These are phyloP conservation scores for Podaxis mareebaensis DNA, from an alignment of 768 basidiomycete species.

Conservation along the genomic window DNA sequence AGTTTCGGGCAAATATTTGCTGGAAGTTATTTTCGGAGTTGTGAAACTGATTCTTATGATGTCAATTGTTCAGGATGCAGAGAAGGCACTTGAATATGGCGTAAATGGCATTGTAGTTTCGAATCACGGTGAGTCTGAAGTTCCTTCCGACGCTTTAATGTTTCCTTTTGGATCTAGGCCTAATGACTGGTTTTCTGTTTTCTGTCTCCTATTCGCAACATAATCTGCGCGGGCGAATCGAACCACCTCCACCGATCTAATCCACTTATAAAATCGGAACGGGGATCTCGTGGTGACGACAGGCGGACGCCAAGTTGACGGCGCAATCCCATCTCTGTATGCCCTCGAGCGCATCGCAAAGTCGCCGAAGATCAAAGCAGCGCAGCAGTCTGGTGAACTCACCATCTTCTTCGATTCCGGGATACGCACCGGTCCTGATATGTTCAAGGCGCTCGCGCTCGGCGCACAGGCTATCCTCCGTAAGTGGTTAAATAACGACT, in stretches of 20 bases:
- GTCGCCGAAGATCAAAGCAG: slow-evolving; percentile 56
- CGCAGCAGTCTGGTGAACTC: slow-evolving; percentile 60
- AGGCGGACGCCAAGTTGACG: slow-evolving; percentile 80
- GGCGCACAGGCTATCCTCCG: slow-evolving; percentile 82
- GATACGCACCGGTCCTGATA: slow-evolving; percentile 80
- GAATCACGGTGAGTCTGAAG: slow-evolving; percentile 61
- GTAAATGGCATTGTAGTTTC: slow-evolving; percentile 78
- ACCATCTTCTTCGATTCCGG: slow-evolving; percentile 80
- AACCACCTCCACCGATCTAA: not conserved
- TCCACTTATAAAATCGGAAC: slow-evolving; percentile 2
- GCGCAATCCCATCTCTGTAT: slow-evolving; percentile 71
- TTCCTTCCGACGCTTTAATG: not conserved
- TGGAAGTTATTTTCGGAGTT: not conserved
- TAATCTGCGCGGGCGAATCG: not conserved
- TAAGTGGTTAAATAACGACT: slow-evolving; percentile 36
- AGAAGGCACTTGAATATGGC: slow-evolving; percentile 62
- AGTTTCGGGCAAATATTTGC: not conserved
- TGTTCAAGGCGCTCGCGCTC: slow-evolving; percentile 82
- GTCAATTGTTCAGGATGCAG: slow-evolving; percentile 52
- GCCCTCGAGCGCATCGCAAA: slow-evolving; percentile 70
- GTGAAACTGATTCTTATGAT: not conserved
- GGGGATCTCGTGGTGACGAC: not conserved
- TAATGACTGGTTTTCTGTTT: slow-evolving; percentile 1
- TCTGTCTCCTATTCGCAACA: not conserved
- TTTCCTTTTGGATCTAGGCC: slow-evolving; percentile 1